Conservation (phyloP, 2,329 filamentous ascomycete species). For the Colletotrichum tabaci region DNA sequence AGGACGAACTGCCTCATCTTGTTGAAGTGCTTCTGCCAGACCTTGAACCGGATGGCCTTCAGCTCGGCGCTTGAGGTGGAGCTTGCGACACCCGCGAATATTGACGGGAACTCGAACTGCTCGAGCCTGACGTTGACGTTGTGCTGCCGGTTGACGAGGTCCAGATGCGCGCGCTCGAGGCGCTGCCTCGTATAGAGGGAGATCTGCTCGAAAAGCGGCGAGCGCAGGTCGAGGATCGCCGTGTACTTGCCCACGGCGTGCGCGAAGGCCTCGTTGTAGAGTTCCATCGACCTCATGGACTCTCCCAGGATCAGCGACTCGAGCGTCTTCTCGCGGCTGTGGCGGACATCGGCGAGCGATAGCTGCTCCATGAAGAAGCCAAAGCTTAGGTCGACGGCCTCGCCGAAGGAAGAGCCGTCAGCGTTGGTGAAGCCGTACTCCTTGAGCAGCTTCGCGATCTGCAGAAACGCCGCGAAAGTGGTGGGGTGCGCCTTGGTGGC, state of each 20-base stretch:
- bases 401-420: conserved; percentile 73
- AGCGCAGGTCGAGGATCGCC: conserved; percentile 76
- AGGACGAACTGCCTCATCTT: conserved; percentile 82
- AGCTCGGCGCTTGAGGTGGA: conserved; percentile 85
- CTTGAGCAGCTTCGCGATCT: conserved; percentile 67
- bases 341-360: conserved; percentile 82
- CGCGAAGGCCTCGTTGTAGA: conserved; percentile 93
- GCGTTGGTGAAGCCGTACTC: conserved; percentile 70
- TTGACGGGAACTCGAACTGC: conserved; percentile 90
- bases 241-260: conserved; percentile 92
- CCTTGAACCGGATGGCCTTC: conserved; percentile 84
- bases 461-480: conserved; percentile 68
- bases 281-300: conserved; percentile 82
- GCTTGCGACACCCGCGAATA: conserved; percentile 90
- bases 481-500: conserved; percentile 68
- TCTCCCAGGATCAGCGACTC: conserved; percentile 93
- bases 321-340: conserved; percentile 89
- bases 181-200: conserved; percentile 80
- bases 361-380: conserved; percentile 84
- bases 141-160: conserved; percentile 80
- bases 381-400: conserved; percentile 75
- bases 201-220: conserved; percentile 79
- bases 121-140: conserved; percentile 82
- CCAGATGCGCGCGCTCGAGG: conserved; percentile 86
- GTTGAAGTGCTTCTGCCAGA: conserved; percentile 83